A percentile compares a stretch with the other conserved stretches of the same genome.
These are phyloP conservation scores for Rhododendron ovatum DNA, from an alignment of 148 eudicot species.

Conservation along the genomic window DNA sequence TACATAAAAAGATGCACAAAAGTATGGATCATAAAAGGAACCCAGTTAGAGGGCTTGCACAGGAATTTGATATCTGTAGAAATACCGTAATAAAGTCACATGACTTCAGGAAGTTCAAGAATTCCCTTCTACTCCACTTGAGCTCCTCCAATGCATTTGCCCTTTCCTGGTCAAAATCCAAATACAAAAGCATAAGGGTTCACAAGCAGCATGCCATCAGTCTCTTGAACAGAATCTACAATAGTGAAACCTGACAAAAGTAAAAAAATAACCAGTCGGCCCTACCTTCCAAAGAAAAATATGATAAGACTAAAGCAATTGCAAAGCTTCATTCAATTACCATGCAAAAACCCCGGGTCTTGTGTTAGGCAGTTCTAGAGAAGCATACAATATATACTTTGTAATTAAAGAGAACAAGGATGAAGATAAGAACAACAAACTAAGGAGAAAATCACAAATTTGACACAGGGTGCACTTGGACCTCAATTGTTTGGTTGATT, in stretches of 20 bases:
- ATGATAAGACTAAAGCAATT: background rate
- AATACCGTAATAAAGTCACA: slow-evolving; percentile 90
- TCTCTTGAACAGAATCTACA: background rate
- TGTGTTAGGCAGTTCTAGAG: background rate
- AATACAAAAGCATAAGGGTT: slow-evolving; percentile 5
- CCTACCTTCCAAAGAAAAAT: background rate
- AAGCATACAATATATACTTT: background rate
- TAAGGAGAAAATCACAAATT: background rate
- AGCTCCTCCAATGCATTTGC: slow-evolving; percentile 79
- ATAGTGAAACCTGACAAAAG: background rate
- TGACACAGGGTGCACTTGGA: background rate
- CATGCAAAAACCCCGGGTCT: background rate
- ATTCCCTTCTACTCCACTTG: slow-evolving; percentile 55
- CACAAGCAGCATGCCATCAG: background rate
- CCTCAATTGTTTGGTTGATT: background rate
- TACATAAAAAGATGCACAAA: background rate
- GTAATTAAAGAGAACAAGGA: background rate
- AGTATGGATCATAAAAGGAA: background rate
- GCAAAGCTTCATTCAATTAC: background rate
- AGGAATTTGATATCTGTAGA: slow-evolving; percentile 5
- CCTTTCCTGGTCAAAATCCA: slow-evolving; percentile 49
- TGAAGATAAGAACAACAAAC: background rate
- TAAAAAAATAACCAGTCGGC: background rate
- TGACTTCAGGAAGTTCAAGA: slow-evolving; percentile 73
- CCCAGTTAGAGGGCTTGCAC: background rate